These are phyloP conservation scores for Ganoderma multipileum DNA, from an alignment of 1,284 basidiomycete species.

Conservation along the genomic window DNA sequence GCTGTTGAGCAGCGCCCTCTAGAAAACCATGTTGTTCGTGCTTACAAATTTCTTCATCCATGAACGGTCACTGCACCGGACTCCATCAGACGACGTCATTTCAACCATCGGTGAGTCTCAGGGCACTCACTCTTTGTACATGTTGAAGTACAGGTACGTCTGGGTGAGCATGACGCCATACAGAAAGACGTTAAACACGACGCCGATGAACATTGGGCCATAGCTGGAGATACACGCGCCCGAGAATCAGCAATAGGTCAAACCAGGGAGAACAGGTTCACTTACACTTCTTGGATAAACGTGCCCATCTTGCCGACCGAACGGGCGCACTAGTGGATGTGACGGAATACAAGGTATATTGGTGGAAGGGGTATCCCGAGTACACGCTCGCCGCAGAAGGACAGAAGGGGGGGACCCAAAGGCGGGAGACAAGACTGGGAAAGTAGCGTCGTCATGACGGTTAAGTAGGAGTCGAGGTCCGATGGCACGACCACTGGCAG, in stretches of 20 bases:
- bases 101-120: not conserved
- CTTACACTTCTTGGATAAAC: not conserved
- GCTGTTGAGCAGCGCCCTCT: not conserved
- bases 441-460: not conserved
- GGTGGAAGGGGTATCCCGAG: not conserved
- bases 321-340: not conserved
- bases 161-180: conserved; percentile 33
- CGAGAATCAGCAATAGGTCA: not conserved
- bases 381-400: not conserved
- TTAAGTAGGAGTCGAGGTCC: not conserved
- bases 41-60: not conserved
- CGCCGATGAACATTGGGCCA: conserved; percentile 30
- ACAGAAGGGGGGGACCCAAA: not conserved
- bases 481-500: not conserved
- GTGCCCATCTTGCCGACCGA: not conserved
- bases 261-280: not conserved
- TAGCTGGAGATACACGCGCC: conserved; percentile 15
- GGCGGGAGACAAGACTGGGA: not conserved
- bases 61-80: not conserved
- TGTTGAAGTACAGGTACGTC: conserved; percentile 29
- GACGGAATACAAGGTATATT: not conserved
- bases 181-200: conserved; percentile 29
- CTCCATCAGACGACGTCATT: not conserved
- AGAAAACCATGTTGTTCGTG: not conserved
- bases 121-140: conserved; percentile 28